Evolutionary conservation across 306 rosid genomes (phyloP), one percentile per base, ranked within the genome.

Genomic region (Casuarina equisetifolia): DNA sequence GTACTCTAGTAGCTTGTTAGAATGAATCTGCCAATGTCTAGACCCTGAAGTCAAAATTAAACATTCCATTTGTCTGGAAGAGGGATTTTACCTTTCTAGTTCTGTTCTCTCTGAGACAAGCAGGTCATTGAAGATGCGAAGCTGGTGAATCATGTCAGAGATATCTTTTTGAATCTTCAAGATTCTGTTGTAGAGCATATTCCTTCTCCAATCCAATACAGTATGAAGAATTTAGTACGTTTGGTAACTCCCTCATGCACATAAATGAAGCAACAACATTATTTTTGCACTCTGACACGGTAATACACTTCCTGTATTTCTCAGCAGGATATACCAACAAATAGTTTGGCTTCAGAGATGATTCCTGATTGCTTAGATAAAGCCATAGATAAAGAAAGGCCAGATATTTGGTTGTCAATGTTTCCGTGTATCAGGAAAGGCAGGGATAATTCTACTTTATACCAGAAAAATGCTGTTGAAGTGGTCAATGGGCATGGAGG

Each of bases 101-200:
- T 78, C 16, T 80, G 70, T 53, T 66, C 76, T 72, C 74, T 69
- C 19, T 75, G 82, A 74, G 78, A 55, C 52, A 71, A 73, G 78
- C 90, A 96, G 98, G 91, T 96, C 62, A 74, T 44, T 82, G 99
- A 96, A 89, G 93, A 91, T 89, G 82, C 81, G 77, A 83, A 77
- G 75, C 69, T 88, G 78, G 87, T 92, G 64, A 82, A 82, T 80
- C 89, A 80, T 80, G 81, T 93, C 74, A 90, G 88, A 89, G 88
- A 82, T 81, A 81, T 84, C 46, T 92, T 93, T 70, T 79, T 84
- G 81, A 82, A 88, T 52, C 78, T 90, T 70, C 97, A 86, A 69
- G 89, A 83, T 84, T 63, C 48, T 19, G 2, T 20, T 6, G 1
- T 38, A 63, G 45, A 36, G 70, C 25, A 63, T 15, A 3, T 64